Evolutionary conservation across 148 eudicot species (phyloP).

Genomic region (Oxyria digyna): DNA sequence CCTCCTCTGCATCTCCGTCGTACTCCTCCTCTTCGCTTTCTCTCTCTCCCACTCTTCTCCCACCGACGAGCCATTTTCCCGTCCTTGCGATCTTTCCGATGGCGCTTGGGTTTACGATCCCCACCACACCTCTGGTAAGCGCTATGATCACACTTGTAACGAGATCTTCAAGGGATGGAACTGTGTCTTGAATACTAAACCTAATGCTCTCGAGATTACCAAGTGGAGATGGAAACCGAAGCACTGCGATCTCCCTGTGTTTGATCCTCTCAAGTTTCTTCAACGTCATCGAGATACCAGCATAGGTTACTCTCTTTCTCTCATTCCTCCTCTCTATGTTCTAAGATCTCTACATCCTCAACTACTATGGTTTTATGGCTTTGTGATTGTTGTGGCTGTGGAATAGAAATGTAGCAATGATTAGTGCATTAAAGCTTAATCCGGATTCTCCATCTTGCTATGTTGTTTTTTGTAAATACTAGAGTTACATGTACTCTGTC

Average conservation of each 20-base stretch:
- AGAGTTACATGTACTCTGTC: background rate
- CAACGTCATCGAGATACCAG: conserved; percentile 41
- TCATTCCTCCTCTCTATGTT: background rate
- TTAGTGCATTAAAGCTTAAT: too few relatives aligned
- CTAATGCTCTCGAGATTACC: conserved; percentile 43
- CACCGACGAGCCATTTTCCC: conserved; percentile 11
- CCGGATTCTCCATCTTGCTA: background rate
- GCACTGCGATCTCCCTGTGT: conserved; percentile 47
- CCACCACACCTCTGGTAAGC: conserved; percentile 19
- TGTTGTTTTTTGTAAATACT: background rate
- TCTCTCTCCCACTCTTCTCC: conserved; percentile 34
- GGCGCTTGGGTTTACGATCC: conserved; percentile 75
- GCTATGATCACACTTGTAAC: conserved; percentile 67
- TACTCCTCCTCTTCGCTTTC: conserved; percentile 29
- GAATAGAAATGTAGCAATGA: background rate
- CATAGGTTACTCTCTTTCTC: conserved; percentile 37
- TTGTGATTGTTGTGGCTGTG: background rate
- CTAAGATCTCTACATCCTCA: too few relatives aligned
- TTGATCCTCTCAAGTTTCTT: conserved; percentile 52
- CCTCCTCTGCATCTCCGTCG: conserved; percentile 28
- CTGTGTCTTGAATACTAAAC: conserved; percentile 52
- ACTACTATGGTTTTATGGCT: background rate
- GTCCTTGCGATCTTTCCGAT: conserved; percentile 44
- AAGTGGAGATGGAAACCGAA: conserved; percentile 81
- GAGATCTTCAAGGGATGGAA: conserved; percentile 94